Conservation (phyloP, 73 alveolate species). For the Paramecium bursaria region DNA sequence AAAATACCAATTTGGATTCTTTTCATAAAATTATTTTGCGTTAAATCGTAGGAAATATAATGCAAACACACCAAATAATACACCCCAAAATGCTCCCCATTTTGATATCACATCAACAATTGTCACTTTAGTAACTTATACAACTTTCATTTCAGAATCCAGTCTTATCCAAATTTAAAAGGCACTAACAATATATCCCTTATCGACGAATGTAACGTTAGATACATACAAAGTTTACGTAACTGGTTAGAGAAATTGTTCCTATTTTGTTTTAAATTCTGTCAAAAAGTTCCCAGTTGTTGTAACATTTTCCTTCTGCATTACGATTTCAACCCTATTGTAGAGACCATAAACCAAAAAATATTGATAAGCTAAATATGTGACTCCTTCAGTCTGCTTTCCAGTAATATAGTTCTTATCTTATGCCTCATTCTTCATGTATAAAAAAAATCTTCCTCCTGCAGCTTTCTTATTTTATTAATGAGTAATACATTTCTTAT, state of each 20-base stretch:
- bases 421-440: constrained; percentile 49
- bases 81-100: constrained; percentile 74
- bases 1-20: constrained; percentile 64
- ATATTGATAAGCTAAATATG: constrained; percentile 36
- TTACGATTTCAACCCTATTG: constrained; percentile 65
- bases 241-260: neutral
- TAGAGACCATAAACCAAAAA: constrained; percentile 52
- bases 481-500: neutral
- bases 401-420: constrained; percentile 58
- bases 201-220: constrained; percentile 41
- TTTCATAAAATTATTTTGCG: constrained; percentile 46
- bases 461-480: neutral
- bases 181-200: constrained; percentile 11
- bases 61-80: constrained; percentile 63
- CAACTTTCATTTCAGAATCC: constrained; percentile 18
- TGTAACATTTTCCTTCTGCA: constrained; percentile 7
- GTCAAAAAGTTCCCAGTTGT: constrained; percentile 51
- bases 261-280: constrained; percentile 25
- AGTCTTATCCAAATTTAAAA: constrained; percentile 58
- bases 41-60: constrained; percentile 60
- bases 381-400: neutral
- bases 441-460: constrained; percentile 68
- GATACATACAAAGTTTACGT: constrained; percentile 52
- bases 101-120: constrained; percentile 56
- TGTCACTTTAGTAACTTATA: constrained; percentile 57